A percentile compares a stretch with the other conserved stretches of the same genome.
Evolutionary conservation across 352 stramenopile species (phyloP).

Genomic region (Pythium coloratum): DNA sequence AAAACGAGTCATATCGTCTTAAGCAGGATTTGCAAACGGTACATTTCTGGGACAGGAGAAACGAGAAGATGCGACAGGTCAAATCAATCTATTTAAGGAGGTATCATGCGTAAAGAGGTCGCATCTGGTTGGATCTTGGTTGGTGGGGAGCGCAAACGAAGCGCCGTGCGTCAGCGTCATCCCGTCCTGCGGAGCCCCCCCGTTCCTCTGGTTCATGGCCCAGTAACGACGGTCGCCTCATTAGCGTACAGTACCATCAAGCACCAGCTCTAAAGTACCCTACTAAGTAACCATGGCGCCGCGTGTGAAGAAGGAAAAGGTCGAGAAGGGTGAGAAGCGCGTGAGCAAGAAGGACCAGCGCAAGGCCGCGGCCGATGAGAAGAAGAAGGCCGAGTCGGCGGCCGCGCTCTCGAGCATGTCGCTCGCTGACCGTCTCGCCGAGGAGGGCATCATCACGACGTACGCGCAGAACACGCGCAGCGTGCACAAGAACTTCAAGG

Average conservation of each 20-base stretch:
- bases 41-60: not conserved
- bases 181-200: not conserved
- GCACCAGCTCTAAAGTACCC: not conserved
- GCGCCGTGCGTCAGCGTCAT: slow-evolving; percentile 21
- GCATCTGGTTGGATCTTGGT: slow-evolving; percentile 33
- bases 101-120: not conserved
- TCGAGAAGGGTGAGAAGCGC: slow-evolving; percentile 32
- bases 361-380: slow-evolving; percentile 77
- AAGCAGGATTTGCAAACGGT: not conserved
- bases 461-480: slow-evolving; percentile 92
- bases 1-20: not conserved
- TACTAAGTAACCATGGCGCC: slow-evolving; percentile 40
- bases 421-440: slow-evolving; percentile 86
- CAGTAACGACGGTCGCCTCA: not conserved
- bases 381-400: slow-evolving; percentile 70
- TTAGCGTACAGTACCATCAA: not conserved
- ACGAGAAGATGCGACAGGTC: not conserved
- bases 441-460: slow-evolving; percentile 96
- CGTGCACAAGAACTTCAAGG: slow-evolving; percentile 95
- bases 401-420: slow-evolving; percentile 72
- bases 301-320: slow-evolving; percentile 64
- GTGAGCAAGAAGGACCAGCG: slow-evolving; percentile 76
- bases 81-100: not conserved
- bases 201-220: slow-evolving; percentile 6
- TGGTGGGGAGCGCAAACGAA: slow-evolving; percentile 29